Evolutionary conservation across 2,329 filamentous ascomycete genomes (phyloP), one percentile per base, ranked within the genome.

Genomic region (Neonectria neomacrospora): DNA sequence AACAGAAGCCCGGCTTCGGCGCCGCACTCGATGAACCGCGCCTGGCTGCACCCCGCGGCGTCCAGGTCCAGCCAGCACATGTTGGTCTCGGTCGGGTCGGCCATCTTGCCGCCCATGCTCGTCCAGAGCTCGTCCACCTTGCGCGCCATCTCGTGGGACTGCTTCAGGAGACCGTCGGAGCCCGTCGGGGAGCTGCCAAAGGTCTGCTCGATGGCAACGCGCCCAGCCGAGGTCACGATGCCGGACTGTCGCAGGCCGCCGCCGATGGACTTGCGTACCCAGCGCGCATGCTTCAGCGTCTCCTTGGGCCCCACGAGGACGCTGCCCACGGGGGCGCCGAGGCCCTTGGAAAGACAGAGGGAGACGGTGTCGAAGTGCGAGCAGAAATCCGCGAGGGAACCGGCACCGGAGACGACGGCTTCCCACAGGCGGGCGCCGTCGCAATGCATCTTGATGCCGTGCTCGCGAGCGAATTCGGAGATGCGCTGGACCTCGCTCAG

Each of bases 361-460:
- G 86, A 92, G 12, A 95, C 82, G 55, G 88, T 92, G 74, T 96
- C 91, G 72, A 94, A 91, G 60, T 88, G 82, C 7, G 81, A 83
- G 67, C 88, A 88, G 74, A 87, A 94, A 0, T 93, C 91, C 3
- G 85, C 79, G 32, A 96, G 78, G 4, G 83, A 85, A 0, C 89
- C 91, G 0, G 89, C 89, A 1, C 88, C 90, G 0, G 91, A 86
- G 3, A 86, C 90, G 1, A 91, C 90, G 12, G 91, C 93, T 75
- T 96, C 91, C 92, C 92, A 96, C 14, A 96, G 79, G 11, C 93
- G 83, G 3, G 93, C 93, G 14, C 93, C 93, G 72, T 96, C 93
- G 66, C 93, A 81, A 76, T 96, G 93, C 73, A 94, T 82, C 63
- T 86, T 85, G 63, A 96, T 88, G 22, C 80, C 82, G 66, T 92